Percentiles rank a stretch among this genome's conserved stretches.
phyloP scores from a whole-genome alignment of 2,329 filamentous ascomycete genomes.

The Penicillium rolfsii region DNA sequence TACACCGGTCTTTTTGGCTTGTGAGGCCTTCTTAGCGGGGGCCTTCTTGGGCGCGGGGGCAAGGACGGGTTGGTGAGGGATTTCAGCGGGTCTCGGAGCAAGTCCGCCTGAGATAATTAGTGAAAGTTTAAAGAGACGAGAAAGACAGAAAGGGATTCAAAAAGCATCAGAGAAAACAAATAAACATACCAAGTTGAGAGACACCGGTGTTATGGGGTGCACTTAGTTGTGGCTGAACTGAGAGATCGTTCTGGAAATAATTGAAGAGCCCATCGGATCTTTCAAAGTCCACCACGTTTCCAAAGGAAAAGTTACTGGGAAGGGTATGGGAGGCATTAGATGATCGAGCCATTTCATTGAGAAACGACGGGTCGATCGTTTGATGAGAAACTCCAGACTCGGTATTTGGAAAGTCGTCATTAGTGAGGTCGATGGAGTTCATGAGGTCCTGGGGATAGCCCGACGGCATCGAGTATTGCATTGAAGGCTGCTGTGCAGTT shows the following conservation, averaged over 20 bases:
- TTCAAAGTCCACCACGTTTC: constrained; percentile 34
- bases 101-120: background rate
- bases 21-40: constrained; percentile 27
- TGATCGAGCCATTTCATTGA: constrained; percentile 30
- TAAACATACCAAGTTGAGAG: constrained; percentile 8
- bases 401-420: constrained; percentile 35
- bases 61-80: constrained; percentile 16
- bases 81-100: background rate
- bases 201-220: constrained; percentile 7
- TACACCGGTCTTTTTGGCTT: constrained; percentile 18
- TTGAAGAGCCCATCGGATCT: constrained; percentile 31
- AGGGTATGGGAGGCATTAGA: constrained; percentile 22
- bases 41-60: constrained; percentile 23
- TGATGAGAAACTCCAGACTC: constrained; percentile 32
- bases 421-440: constrained; percentile 35
- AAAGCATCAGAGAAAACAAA: background rate
- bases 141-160: background rate
- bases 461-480: constrained; percentile 35
- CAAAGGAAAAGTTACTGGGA: constrained; percentile 33
- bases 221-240: constrained; percentile 27
- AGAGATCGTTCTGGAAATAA: constrained; percentile 35
- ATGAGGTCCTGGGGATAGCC: constrained; percentile 32
- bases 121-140: background rate
- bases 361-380: constrained; percentile 47
- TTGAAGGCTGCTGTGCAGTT: constrained; percentile 23